These are phyloP conservation scores for Ammopiptanthus mongolicus DNA, from an alignment of 306 rosid species.

Conservation along the genomic window DNA sequence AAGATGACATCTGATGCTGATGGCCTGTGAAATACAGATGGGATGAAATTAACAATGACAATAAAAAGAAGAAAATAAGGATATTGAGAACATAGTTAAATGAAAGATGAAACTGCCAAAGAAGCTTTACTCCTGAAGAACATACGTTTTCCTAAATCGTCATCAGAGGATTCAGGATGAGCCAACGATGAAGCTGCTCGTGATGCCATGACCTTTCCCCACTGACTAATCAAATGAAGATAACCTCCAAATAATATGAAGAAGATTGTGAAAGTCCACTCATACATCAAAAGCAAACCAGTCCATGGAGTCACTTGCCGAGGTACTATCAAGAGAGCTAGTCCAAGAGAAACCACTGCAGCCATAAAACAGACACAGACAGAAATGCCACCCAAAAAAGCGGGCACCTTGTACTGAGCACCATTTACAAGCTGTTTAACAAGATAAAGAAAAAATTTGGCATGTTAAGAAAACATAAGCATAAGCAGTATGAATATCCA, in stretches of 20 bases:
- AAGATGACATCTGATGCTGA: conserved; percentile 48
- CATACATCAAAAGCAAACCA: conserved; percentile 89
- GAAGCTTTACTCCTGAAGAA: conserved; percentile 1
- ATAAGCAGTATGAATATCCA: neutral
- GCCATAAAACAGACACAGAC: conserved; percentile 57
- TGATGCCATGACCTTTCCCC: conserved; percentile 60
- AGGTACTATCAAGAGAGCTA: conserved; percentile 64
- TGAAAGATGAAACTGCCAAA: neutral
- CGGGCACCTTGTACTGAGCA: conserved; percentile 63
- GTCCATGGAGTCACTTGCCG: conserved; percentile 95
- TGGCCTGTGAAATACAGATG: conserved; percentile 50
- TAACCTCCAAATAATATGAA: conserved; percentile 69
- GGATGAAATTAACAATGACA: neutral
- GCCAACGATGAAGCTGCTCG: conserved; percentile 41
- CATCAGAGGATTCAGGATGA: conserved; percentile 46
- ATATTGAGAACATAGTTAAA: neutral
- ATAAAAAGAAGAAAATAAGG: neutral
- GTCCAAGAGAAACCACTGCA: conserved; percentile 55
- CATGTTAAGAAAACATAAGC: neutral
- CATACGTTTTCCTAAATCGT: conserved; percentile 74
- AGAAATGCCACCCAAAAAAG: conserved; percentile 74
- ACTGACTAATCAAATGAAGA: conserved; percentile 50
- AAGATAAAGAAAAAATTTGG: conserved; percentile 12
- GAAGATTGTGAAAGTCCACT: conserved; percentile 83
- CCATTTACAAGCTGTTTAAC: conserved; percentile 31